Conservation (phyloP, 2,329 filamentous ascomycete genomes). For the Aspergillus costaricaensis region DNA sequence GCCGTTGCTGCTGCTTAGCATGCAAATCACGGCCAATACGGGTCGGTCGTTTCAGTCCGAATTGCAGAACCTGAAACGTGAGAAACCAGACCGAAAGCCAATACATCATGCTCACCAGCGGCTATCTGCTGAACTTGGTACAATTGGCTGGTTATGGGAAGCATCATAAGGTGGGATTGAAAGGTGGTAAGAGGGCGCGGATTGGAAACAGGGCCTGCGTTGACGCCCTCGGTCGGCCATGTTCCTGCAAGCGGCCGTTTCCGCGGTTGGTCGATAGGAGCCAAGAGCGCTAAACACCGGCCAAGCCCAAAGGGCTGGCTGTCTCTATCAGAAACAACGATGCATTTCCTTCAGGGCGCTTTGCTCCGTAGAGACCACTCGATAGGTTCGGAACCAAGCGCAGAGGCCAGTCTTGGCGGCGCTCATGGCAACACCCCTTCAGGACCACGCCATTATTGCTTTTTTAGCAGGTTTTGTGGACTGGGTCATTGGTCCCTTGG, state of each 20-base stretch:
- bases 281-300: constrained; percentile 9
- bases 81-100: background rate
- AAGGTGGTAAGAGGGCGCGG: background rate
- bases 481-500: constrained; percentile 11
- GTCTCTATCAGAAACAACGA: constrained; percentile 11
- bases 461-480: constrained; percentile 5
- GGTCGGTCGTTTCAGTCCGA: constrained; percentile 9
- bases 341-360: constrained; percentile 3
- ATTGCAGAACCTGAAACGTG: constrained; percentile 16
- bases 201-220: background rate
- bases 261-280: constrained; percentile 1
- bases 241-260: constrained; percentile 7
- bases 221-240: constrained; percentile 2
- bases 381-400: constrained; percentile 6
- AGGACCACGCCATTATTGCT: constrained; percentile 18
- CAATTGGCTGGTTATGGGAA: background rate
- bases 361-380: background rate
- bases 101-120: background rate
- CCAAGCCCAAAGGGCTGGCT: constrained; percentile 6
- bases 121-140: constrained; percentile 70
- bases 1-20: constrained; percentile 1
- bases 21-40: constrained; percentile 13
- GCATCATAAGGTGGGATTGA: background rate
- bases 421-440: constrained; percentile 10
- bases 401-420: constrained; percentile 18